Evolutionary conservation across 2,329 filamentous ascomycete genomes (phyloP), one percentile per base, ranked within the genome.

Genomic region (Xylariaceae sp.): DNA sequence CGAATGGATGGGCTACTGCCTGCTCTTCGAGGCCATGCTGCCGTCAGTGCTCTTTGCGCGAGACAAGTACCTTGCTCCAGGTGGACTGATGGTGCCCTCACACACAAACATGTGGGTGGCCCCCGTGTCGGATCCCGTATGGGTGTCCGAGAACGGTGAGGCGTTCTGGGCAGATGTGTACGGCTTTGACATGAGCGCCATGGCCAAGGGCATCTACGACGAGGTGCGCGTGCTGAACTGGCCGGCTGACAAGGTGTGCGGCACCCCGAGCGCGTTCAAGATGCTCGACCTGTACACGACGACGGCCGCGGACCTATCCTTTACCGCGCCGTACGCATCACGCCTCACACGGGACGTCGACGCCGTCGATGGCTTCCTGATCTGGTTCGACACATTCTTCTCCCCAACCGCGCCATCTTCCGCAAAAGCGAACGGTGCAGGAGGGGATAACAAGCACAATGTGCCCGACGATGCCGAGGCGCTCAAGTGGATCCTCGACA

Each of bases 331-430:
- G 3, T 94, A 88, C 68, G 59, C 73, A 38, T 73, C 80, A 8
- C 73, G 68, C 12, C 57, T 92, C 5, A 72, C 69, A 1, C 65
- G 73, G 31, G 75, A 83, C 44, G 68, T 83, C 39, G 78, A 85
- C 43, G 67, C 71, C 2, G 67, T 96, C n/a, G 88, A 96, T 57
- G 90, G 87, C 4, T 94, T 88, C 61, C 72, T 88, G 11, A 75
- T 95, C 51, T 96, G 89, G 87, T 96, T 96, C 59, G 90, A 97
- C 60, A 90, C 84, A 16, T 92, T 92, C 69, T 96, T 96, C 64
- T 76, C 84, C 49, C 78, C 81, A 8, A 13, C 14, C 60, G 29
- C 27, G 15, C 42, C 19, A 19, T 40, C 43, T 7, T 11, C 31
- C 23, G 31, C 21, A 11, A 24, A 6, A 11, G 21, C 21, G 11